These are phyloP conservation scores for Podaxis sp. DNA, from an alignment of 768 basidiomycete genomes.

Conservation along the genomic window DNA sequence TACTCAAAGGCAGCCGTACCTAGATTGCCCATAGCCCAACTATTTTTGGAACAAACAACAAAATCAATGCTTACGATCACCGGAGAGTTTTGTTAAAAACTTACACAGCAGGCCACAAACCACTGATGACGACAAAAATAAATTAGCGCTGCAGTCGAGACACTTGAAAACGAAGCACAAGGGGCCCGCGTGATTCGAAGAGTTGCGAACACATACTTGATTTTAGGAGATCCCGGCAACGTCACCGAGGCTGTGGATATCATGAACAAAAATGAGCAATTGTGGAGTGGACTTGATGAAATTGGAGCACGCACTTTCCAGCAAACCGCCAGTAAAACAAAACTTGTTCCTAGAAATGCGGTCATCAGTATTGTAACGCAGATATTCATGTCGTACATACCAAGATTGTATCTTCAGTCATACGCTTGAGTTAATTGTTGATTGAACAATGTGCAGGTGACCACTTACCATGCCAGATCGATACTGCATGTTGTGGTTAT, in stretches of 20 bases:
- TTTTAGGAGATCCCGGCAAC: slow-evolving; percentile 21
- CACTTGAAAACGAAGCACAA: background rate
- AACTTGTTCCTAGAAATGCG: slow-evolving; percentile 42
- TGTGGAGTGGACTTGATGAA: background rate
- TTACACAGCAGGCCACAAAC: slow-evolving; percentile 34
- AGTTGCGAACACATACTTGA: slow-evolving; percentile 19
- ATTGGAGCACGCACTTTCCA: slow-evolving; percentile 36
- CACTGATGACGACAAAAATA: slow-evolving; percentile 13
- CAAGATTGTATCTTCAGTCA: slow-evolving; percentile 28
- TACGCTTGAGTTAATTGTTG: background rate
- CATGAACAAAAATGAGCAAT: background rate
- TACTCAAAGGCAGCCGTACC: slow-evolving; percentile 20
- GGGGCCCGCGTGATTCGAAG: background rate
- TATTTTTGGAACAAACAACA: slow-evolving; percentile 19
- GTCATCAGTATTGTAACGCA: background rate
- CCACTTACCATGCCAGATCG: slow-evolving; percentile 42
- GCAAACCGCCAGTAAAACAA: slow-evolving; percentile 76
- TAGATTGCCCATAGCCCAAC: slow-evolving; percentile 53
- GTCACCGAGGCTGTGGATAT: slow-evolving; percentile 20
- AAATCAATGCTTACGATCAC: background rate
- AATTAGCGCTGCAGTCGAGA: background rate
- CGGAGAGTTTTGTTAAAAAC: slow-evolving; percentile 10
- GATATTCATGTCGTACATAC: slow-evolving; percentile 14
- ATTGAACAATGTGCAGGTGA: background rate
- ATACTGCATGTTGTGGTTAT: slow-evolving; percentile 71